Percentiles rank a stretch among this genome's conserved stretches.
Evolutionary conservation across 148 eudicot species (phyloP).

Genomic region (Agrostemma githago): DNA sequence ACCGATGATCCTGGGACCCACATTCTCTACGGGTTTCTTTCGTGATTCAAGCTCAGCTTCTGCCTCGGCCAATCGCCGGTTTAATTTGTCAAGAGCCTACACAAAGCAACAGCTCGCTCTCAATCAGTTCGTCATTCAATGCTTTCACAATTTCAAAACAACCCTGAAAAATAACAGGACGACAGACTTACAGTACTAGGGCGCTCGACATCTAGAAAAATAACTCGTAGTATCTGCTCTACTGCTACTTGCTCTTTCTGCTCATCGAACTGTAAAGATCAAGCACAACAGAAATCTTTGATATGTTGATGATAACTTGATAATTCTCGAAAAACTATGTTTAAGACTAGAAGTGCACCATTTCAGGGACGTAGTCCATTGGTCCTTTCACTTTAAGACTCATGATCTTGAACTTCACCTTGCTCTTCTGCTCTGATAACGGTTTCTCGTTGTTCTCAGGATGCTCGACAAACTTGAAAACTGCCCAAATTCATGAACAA

Average conservation of each 20-base stretch:
- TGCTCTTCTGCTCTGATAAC: slow-evolving; percentile 57
- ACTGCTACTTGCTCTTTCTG: slow-evolving; percentile 89
- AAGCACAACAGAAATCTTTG: not conserved
- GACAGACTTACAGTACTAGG: slow-evolving; percentile 65
- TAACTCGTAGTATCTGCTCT: slow-evolving; percentile 83
- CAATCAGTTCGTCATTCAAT: not conserved
- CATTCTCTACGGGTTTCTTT: slow-evolving; percentile 85
- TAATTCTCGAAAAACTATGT: not conserved
- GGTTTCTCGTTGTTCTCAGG: slow-evolving; percentile 85
- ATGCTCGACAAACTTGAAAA: slow-evolving; percentile 84
- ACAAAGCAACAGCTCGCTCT: too few relatives aligned
- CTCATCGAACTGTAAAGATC: slow-evolving; percentile 74
- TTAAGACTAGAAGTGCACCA: slow-evolving; percentile 45
- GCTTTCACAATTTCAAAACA: not conserved
- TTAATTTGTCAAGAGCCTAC: slow-evolving; percentile 90
- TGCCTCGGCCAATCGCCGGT: slow-evolving; percentile 86
- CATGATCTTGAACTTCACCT: slow-evolving; percentile 82
- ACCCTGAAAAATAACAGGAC: not conserved
- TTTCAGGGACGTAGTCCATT: slow-evolving; percentile 76
- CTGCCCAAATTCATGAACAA: slow-evolving; percentile 32
- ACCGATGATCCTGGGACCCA: slow-evolving; percentile 77
- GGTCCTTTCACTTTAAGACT: slow-evolving; percentile 77
- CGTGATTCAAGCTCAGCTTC: slow-evolving; percentile 93
- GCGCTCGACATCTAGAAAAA: slow-evolving; percentile 78
- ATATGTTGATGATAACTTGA: not conserved